Evolutionary conservation across 2,329 filamentous ascomycete genomes (phyloP).

Genomic region (Pseudogymnoascus sp.): DNA sequence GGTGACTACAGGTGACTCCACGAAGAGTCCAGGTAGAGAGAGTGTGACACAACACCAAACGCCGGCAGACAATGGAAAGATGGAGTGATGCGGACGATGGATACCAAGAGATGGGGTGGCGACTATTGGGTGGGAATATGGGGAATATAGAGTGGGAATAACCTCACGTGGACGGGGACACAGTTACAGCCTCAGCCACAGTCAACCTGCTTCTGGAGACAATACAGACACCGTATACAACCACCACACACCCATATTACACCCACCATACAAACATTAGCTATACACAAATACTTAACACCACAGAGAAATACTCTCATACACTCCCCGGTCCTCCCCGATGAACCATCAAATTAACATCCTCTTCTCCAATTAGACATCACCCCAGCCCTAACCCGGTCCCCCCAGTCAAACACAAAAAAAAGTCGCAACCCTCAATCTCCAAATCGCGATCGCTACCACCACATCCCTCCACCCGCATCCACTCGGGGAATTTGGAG

Average conservation of each 20-base stretch:
- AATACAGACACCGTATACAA: neutral
- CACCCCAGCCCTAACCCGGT: neutral
- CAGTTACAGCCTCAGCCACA: neutral
- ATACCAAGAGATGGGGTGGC: neutral
- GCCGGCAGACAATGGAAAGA: no score
- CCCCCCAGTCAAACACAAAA: no score
- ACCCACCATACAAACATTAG: neutral
- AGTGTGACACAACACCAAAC: neutral
- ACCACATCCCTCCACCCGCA: neutral
- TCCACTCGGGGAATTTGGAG: neutral
- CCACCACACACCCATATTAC: neutral
- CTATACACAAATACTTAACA: neutral
- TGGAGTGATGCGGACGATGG: neutral
- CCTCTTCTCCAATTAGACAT: neutral
- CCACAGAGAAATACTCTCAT: neutral
- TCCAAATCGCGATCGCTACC: neutral
- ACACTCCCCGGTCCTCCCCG: neutral
- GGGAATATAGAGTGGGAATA: neutral
- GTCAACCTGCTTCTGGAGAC: neutral
- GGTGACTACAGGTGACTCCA: neutral
- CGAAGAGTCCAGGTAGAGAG: no score
- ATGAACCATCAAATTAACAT: neutral
- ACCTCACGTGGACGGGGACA: neutral
- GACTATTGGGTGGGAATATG: neutral
- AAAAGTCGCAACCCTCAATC: neutral